Evolutionary conservation across 495 filamentous ascomycete species (phyloP), one percentile per base, ranked within the genome.

Genomic region (Neurospora africana): DNA sequence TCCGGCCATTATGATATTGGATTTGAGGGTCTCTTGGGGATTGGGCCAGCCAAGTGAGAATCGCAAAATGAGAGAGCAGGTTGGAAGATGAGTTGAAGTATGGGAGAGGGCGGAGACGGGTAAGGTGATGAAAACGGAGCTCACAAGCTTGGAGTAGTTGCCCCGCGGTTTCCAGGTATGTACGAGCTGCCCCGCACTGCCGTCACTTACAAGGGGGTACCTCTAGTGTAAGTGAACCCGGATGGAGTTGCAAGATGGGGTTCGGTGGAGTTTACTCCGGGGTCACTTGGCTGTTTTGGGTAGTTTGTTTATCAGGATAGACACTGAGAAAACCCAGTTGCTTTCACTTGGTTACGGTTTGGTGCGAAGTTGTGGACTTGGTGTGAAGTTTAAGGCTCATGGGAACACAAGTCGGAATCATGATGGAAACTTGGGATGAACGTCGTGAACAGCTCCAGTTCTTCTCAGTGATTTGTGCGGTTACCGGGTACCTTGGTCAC

Each of bases 1-100:
- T 39, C 86, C 85, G 71, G 85, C 84, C 89, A 91, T 90, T 36
- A 23, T 77, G 76, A 38, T 3, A 27, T 19, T 61, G 27, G 15
- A 1, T 65, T 65, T 19, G 53, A 15, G 27, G 27, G 53, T 65
- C 19, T 65, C 27, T 23, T 65, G 53, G 5, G 53, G 35, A 65
- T 19, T 33, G 53, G 53, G 10, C 53, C 53, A 35, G 53, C 53
- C 27, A 65, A 65, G 6, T 65, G 27, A 33, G 53, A 9, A 33
- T 7, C 0, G 23, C 5, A 33, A 65, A 65, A 35, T 4, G 23
- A 19, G 53, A 65, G 9, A 19, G 11, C 33, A 23, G 23, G 47
- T 15, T 15, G 47, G 23, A 7, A 27, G 21, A 15, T 15, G 21
- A 5, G 53, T 33, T 65, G 15, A 17, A 19, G 9, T 65, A 65